These are phyloP conservation scores for Aspergillus nomiae DNA, from an alignment of 2,329 filamentous ascomycete genomes.

Conservation along the genomic window DNA sequence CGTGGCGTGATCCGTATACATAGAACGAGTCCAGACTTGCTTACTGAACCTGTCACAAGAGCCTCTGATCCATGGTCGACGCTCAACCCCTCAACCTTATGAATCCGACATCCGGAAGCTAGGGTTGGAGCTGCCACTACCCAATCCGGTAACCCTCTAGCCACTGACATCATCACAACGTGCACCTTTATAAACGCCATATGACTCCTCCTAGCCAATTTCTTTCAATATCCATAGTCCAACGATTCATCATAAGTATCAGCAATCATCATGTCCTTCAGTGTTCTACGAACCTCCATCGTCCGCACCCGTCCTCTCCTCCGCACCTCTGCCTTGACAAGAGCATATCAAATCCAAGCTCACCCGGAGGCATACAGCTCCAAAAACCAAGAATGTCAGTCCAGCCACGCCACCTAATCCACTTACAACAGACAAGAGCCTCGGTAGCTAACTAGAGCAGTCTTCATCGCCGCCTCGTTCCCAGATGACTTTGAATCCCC, in stretches of 20 bases:
- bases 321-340: background rate
- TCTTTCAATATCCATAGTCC: background rate
- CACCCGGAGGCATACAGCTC: background rate
- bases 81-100: background rate
- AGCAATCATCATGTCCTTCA: background rate
- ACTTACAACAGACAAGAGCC: background rate
- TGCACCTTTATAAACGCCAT: background rate
- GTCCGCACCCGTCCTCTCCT: background rate
- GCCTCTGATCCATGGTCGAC: background rate
- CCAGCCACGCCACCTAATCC: too few relatives aligned
- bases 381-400: background rate
- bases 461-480: constrained; percentile 14
- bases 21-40: background rate
- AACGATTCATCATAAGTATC: background rate
- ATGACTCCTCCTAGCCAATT: background rate
- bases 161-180: constrained; percentile 1
- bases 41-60: background rate
- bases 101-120: background rate
- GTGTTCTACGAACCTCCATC: background rate
- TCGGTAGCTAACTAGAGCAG: background rate
- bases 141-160: background rate
- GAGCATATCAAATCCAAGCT: background rate
- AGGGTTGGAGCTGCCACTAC: background rate
- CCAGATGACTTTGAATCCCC: constrained; percentile 15
- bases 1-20: background rate